These are phyloP conservation scores for Trypanosoma conorhini DNA, from an alignment of 208 protist genomes.

Conservation along the genomic window DNA sequence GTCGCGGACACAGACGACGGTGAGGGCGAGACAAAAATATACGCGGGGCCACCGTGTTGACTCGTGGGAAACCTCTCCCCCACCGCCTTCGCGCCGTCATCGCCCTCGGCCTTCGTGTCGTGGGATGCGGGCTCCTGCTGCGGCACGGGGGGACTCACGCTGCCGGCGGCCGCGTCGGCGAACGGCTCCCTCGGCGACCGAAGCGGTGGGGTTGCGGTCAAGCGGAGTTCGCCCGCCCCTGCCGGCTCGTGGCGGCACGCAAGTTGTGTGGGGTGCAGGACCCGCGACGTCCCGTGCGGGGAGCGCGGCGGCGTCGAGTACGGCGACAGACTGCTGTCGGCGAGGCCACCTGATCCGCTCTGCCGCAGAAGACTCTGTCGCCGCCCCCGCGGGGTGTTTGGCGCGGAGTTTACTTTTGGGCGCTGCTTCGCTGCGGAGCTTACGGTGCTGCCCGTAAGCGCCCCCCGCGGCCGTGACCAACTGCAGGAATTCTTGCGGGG, in stretches of 20 bases:
- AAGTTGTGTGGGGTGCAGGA: neutral
- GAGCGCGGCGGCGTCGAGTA: neutral
- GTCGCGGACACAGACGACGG: neutral
- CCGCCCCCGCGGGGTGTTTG: neutral
- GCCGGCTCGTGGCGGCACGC: neutral
- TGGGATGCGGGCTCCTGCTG: neutral
- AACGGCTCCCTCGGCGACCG: neutral
- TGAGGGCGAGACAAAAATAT: neutral
- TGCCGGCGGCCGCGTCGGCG: neutral
- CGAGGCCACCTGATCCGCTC: neutral
- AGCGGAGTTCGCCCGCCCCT: neutral
- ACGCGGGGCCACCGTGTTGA: neutral
- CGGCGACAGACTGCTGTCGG: neutral
- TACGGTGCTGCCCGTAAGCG: slow-evolving; percentile 7
- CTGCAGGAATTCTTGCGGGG: neutral
- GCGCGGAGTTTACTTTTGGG: slow-evolving; percentile 1
- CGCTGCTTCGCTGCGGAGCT: slow-evolving; percentile 18
- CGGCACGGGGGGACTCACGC: neutral
- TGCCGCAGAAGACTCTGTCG: neutral
- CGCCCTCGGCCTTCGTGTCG: neutral
- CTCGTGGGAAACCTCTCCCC: neutral
- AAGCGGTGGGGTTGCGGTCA: neutral
- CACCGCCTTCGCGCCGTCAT: neutral
- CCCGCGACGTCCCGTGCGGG: neutral
- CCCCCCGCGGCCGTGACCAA: slow-evolving; percentile 17